Evolutionary conservation across 2,329 filamentous ascomycete species (phyloP).

Genomic region (Didymella arachidicola): DNA sequence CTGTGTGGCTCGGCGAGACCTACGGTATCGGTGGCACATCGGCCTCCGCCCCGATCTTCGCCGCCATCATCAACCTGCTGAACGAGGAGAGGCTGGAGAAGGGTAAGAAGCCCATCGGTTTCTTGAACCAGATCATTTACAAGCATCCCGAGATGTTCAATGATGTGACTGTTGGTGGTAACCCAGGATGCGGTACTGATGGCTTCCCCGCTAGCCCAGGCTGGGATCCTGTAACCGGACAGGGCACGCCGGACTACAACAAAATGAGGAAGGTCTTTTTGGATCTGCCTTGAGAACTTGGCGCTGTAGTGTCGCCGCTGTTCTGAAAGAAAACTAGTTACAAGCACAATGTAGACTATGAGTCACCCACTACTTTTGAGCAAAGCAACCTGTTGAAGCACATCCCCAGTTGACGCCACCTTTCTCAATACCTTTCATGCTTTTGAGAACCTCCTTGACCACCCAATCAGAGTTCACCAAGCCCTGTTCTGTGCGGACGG

Average conservation of each 20-base stretch:
- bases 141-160: constrained; percentile 52
- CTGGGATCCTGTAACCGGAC: constrained; percentile 42
- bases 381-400: constrained; percentile 8
- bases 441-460: not conserved
- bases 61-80: constrained; percentile 64
- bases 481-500: not conserved
- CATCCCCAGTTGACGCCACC: constrained; percentile 4
- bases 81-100: constrained; percentile 64
- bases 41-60: constrained; percentile 65
- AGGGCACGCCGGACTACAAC: constrained; percentile 27
- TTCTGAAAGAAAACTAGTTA: not conserved
- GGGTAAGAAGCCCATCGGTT: constrained; percentile 60
- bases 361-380: not conserved
- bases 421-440: constrained; percentile 2
- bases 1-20: constrained; percentile 47
- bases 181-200: constrained; percentile 43
- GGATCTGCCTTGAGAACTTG: constrained; percentile 6
- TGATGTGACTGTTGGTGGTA: constrained; percentile 51
- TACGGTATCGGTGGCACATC: constrained; percentile 57
- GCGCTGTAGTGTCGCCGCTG: not conserved
- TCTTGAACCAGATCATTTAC: constrained; percentile 67
- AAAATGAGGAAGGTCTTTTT: constrained; percentile 30
- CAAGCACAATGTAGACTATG: not conserved
- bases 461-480: not conserved
- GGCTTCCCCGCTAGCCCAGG: constrained; percentile 37